Conservation (phyloP, 1,284 basidiomycete genomes). For the Ganoderma meredithae region DNA sequence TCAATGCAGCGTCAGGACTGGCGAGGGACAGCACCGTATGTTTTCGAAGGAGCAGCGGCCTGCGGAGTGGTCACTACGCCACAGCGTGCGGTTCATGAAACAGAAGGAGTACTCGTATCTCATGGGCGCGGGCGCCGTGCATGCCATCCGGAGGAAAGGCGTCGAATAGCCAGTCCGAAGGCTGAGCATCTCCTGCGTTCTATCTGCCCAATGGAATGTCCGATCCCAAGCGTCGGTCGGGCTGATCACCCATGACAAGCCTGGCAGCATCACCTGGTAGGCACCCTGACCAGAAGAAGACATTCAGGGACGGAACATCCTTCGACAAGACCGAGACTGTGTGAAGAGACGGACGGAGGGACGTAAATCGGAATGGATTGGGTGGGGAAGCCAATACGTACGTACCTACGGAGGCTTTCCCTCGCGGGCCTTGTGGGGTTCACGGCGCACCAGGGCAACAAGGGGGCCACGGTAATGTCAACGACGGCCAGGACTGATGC, state of each 20-base stretch:
- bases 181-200: conserved; percentile 10
- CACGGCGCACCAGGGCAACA: conserved; percentile 5
- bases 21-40: conserved; percentile 2
- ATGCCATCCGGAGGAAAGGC: conserved; percentile 7
- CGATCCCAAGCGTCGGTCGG: conserved; percentile 5
- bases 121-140: conserved; percentile 9
- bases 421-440: not conserved
- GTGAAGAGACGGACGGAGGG: conserved; percentile 6
- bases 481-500: not conserved
- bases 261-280: conserved; percentile 13
- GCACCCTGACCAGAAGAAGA: conserved; percentile 10
- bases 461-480: not conserved
- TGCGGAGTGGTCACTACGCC: conserved; percentile 5
- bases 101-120: not conserved
- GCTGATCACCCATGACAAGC: conserved; percentile 12
- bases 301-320: conserved; percentile 6
- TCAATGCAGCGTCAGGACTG: conserved; percentile 6
- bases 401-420: conserved; percentile 7
- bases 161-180: not conserved
- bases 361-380: conserved; percentile 13
- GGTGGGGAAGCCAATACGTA: not conserved
- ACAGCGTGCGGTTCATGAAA: conserved; percentile 6
- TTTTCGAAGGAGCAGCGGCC: not conserved
- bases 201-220: conserved; percentile 7
- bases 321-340: conserved; percentile 5